A percentile compares a stretch with the other conserved stretches of the same genome.
Conservation (phyloP, 352 stramenopile genomes). For the Globisporangium nagaii region DNA sequence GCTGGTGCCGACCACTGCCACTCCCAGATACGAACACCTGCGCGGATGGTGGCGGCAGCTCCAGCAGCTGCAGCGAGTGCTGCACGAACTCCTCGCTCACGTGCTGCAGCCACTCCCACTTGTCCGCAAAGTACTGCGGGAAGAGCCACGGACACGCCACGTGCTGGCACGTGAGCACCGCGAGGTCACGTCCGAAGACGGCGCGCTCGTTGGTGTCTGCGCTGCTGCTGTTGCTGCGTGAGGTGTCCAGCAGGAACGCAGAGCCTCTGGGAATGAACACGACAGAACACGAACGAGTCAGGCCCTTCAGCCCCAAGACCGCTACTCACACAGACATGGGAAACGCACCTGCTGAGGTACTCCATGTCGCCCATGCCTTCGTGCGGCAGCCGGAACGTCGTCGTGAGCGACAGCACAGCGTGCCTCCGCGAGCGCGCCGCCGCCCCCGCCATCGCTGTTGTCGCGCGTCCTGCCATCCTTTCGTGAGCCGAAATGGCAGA, state of each 20-base stretch:
- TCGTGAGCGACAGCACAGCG: conserved; percentile 70
- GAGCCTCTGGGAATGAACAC: conserved; percentile 37
- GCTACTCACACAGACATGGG: not conserved
- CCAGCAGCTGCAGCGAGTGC: conserved; percentile 64
- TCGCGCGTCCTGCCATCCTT: not conserved
- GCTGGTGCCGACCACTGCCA: not conserved
- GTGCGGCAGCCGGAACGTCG: conserved; percentile 72
- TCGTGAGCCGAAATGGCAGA: too few species aligned
- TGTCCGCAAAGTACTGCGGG: conserved; percentile 66
- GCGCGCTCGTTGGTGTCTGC: not conserved
- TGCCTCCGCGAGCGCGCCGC: conserved; percentile 13
- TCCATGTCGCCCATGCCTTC: conserved; percentile 70
- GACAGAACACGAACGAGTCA: too few species aligned
- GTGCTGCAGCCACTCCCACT: conserved; percentile 81
- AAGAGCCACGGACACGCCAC: conserved; percentile 80
- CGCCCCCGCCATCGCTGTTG: not conserved
- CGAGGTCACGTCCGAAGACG: conserved; percentile 2
- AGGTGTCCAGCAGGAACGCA: conserved; percentile 42
- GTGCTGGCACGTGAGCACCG: conserved; percentile 73
- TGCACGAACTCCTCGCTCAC: conserved; percentile 70
- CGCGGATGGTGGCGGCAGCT: conserved; percentile 12
- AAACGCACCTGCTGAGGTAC: conserved; percentile 60
- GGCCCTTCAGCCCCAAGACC: too few species aligned
- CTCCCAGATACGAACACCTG: not conserved
- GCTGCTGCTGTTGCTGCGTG: not conserved